Base-by-base conservation (phyloP, 768 basidiomycete species). In the Cyathus striatus region DNA sequence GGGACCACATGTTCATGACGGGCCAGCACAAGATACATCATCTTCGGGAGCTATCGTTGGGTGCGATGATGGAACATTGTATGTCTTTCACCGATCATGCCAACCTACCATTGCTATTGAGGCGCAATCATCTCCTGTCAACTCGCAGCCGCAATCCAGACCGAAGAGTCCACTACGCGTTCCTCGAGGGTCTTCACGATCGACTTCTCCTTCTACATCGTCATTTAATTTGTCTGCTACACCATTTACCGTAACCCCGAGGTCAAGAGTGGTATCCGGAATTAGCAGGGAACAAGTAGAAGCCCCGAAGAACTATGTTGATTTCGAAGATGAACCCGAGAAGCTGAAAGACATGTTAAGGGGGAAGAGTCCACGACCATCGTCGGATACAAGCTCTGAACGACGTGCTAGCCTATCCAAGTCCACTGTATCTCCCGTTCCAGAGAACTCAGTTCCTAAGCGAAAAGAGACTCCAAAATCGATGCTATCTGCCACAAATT, bases 301-400 rank as follows among this genome's bases (percentile, higher is more conserved):
- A 57, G 89, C 88, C 0, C 79, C 86, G 0, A 87, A 77, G 62
- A 87, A 80, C 50, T 82, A 76, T 53, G 82, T 90, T 1, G 90
- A 91, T 55, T 88, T 81, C 44, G 89, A 90, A 2, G 85, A 89
- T 34, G 89, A 91, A 54, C 71, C 82, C 2, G 83, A 81, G 42
- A 82, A 79, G 50, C 68, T 91, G 47, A 88, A 85, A 55, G 83
- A 80, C 25, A 69, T 91, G 55, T 59, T 91, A 23, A 83, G 80
- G 52, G 78, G 76, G 7, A 73, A 59, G 43, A 62, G 64, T 24
- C 66, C 62, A 14, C 78, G 63, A 45, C 36, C 50, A 13, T 22
- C 52, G 23, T 49, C 52, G 1, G 63, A 66, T 10, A 44, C 44
- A 3, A 51, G 40, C n/a, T 50, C 57, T 4, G 51, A 61, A 32